Percentiles rank a stretch among this genome's conserved stretches.
phyloP scores from a whole-genome alignment of 495 filamentous ascomycete genomes.

The Neurospora sp. region DNA sequence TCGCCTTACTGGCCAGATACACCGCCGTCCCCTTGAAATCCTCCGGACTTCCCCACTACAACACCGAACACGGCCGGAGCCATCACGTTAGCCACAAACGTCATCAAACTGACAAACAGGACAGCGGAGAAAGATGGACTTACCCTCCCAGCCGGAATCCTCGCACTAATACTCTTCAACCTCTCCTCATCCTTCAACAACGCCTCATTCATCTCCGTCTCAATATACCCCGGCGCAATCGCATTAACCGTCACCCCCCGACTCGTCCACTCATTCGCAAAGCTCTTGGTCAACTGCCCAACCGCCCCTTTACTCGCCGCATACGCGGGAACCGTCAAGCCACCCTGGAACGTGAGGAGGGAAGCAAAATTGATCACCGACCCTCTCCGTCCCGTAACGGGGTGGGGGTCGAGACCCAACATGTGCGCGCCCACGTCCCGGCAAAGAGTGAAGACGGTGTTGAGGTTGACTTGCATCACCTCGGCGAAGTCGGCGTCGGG shows the following conservation, averaged over 20 bases:
- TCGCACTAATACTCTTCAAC: constrained; percentile 60
- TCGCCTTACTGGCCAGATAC: constrained; percentile 65
- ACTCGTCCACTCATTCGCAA: constrained; percentile 76
- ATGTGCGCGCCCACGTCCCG: constrained; percentile 83
- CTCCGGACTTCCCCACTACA: constrained; percentile 67
- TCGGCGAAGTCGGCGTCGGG: constrained; percentile 76
- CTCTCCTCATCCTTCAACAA: constrained; percentile 62
- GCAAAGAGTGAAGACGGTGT: constrained; percentile 70
- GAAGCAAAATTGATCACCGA: constrained; percentile 81
- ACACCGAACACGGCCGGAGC: neutral
- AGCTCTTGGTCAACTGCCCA: constrained; percentile 74
- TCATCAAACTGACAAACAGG: too few relatives aligned
- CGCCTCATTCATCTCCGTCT: constrained; percentile 85
- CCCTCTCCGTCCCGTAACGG: constrained; percentile 49
- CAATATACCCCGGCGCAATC: constrained; percentile 73
- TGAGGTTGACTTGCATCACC: constrained; percentile 79
- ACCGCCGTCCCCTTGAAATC: constrained; percentile 83
- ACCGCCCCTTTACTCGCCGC: constrained; percentile 83
- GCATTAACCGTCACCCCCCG: constrained; percentile 67
- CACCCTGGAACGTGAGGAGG: constrained; percentile 82
- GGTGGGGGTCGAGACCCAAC: constrained; percentile 46
- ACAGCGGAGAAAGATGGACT: neutral
- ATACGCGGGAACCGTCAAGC: constrained; percentile 84
- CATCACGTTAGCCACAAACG: neutral
- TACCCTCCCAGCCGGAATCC: constrained; percentile 69